Evolutionary conservation across 306 rosid genomes (phyloP), one percentile per base, ranked within the genome.

Genomic region (Mucuna pruriens): DNA sequence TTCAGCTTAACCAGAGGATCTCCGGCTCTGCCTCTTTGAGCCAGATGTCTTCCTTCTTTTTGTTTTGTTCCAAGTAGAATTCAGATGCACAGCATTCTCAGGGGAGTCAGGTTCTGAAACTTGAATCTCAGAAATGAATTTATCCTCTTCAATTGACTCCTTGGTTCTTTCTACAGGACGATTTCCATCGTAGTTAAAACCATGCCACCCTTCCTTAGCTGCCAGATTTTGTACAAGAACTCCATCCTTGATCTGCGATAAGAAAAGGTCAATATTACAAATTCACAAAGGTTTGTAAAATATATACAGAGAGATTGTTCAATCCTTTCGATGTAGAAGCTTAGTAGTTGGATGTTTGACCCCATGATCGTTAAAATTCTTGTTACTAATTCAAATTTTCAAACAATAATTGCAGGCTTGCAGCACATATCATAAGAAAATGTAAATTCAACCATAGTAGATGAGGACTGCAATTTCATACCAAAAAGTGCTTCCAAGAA

Each of bases 151-250:
- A 72, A 57, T 52, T 26, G 79, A 60, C 40, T 54, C 78, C 68
- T 49, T 73, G 63, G 85, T 80, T 82, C 85, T 83, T 84, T 83
- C 75, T 36, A 49, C 12, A 48, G 69, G 77, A 74, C 81, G 77
- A 82, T 78, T 81, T 76, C 84, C 77, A 46, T 36, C 81, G 22
- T 87, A 61, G 55, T 82, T 85, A n/a, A 48, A 58, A 87, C 64
- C 82, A 15, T 70, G 83, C 60, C 70, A 62, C 86, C 85, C 91
- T 67, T 91, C 89, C 86, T 82, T 81, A 33, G 71, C 85, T 19
- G 39, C 68, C 38, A 49, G 76, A 75, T 88, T 81, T 36, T 82
- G 82, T 75, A 83, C 20, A 52, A 76, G 78, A 74, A 75, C 33
- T 26, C 26, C 86, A 11, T 84, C 84, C 76, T 68, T 77, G 45